These are phyloP conservation scores for Mallotus nudiflorus DNA, from an alignment of 345 rosid genomes.

Conservation along the genomic window DNA sequence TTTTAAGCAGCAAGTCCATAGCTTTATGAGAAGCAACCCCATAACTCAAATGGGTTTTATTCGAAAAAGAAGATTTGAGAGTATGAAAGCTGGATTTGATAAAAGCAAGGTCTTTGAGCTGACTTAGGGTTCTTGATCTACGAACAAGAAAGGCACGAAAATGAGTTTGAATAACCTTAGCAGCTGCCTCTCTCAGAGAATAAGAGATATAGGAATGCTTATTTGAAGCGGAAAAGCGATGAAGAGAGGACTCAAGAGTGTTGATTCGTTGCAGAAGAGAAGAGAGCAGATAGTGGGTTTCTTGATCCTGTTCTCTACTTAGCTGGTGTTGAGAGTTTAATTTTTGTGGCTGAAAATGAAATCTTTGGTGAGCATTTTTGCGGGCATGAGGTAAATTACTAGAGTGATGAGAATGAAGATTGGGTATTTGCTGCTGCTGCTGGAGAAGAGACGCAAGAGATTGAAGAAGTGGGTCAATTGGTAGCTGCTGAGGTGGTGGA, in stretches of 20 bases:
- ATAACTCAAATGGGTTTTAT: slow-evolving; percentile 44
- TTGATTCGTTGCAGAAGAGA: slow-evolving; percentile 55
- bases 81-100: slow-evolving; percentile 61
- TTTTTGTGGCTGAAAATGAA: slow-evolving; percentile 4
- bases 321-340: slow-evolving; percentile 21
- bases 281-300: slow-evolving; percentile 22
- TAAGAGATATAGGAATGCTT: slow-evolving; percentile 18
- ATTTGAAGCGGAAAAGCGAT: slow-evolving; percentile 25
- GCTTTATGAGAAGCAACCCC: slow-evolving; percentile 53
- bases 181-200: slow-evolving; percentile 67
- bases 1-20: slow-evolving; percentile 59
- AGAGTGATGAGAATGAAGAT: slow-evolving; percentile 15
- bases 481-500: slow-evolving; percentile 16
- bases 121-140: slow-evolving; percentile 75
- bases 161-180: slow-evolving; percentile 76
- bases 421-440: slow-evolving; percentile 28
- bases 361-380: slow-evolving; percentile 15
- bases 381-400: slow-evolving; percentile 12
- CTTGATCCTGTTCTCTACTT: slow-evolving; percentile 10
- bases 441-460: slow-evolving; percentile 44
- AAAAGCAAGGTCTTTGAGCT: slow-evolving; percentile 73
- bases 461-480: slow-evolving; percentile 52
- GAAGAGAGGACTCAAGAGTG: slow-evolving; percentile 53
- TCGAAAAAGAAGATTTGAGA: slow-evolving; percentile 63
- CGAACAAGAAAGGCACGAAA: slow-evolving; percentile 73